A percentile compares a stretch with the other conserved stretches of the same genome.
phyloP scores from a whole-genome alignment of 805 yeast genomes.

The Nakazawaea ambrosiae region DNA sequence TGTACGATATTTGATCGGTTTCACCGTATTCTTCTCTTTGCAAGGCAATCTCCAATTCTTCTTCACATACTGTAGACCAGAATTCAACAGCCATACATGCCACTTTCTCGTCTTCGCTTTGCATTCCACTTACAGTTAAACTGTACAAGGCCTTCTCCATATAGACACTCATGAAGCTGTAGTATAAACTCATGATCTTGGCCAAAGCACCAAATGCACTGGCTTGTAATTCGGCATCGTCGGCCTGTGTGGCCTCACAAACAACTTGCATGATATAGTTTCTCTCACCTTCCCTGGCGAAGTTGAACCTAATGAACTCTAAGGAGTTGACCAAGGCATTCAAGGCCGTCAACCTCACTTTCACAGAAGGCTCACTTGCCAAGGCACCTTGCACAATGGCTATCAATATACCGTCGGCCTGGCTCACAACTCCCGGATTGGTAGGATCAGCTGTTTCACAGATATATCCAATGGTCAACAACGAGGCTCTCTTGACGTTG shows the following conservation, averaged over 20 bases:
- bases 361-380: constrained; percentile 61
- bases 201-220: constrained; percentile 95
- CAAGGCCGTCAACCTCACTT: constrained; percentile 83
- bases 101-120: constrained; percentile 72
- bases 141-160: constrained; percentile 96
- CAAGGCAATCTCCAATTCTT: constrained; percentile 74
- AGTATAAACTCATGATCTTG: constrained; percentile 83
- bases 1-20: constrained; percentile 50
- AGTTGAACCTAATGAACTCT: constrained; percentile 82
- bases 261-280: constrained; percentile 98
- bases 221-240: constrained; percentile 75
- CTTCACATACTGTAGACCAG: constrained; percentile 99
- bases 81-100: constrained; percentile 98
- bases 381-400: constrained; percentile 98
- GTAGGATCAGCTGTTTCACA: constrained; percentile 91
- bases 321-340: constrained; percentile 88
- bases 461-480: constrained; percentile 88
- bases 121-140: constrained; percentile 88
- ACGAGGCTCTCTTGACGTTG: constrained; percentile 77
- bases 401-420: constrained; percentile 86
- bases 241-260: constrained; percentile 96
- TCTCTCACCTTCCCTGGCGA: constrained; percentile 90
- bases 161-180: constrained; percentile 83
- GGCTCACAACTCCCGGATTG: constrained; percentile 69
- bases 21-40: constrained; percentile 58